Base-by-base conservation (phyloP, 306 rosid species). In the Quercus robur region DNA sequence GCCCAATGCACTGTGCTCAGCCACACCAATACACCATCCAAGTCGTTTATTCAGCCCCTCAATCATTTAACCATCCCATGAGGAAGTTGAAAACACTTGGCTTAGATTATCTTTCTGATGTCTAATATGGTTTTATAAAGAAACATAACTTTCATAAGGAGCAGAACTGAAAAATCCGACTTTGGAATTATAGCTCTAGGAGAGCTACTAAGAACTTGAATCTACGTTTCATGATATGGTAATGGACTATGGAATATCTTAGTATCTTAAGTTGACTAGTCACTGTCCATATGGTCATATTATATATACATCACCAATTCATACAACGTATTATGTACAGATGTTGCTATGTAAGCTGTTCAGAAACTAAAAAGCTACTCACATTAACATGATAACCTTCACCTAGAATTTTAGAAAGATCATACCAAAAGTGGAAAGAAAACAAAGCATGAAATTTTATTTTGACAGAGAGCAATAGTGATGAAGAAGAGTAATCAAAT, bases 401-500 rank as follows among this genome's bases (percentile, higher is more conserved):
- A 70, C 35, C 11, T 38, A 8, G 46, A 7, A 38, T 38, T 38
- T 51, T 28, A 20, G 67, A 56, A 85, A 30, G 70, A 64, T 15
- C 70, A 64, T 28, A 64, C 18, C 5, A 30, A 64, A 26, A 28
- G 70, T 64, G 44, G 44, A 56, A 78, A 55, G 9, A 46, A 44
- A n/a, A 38, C 11, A 15, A 73, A 73, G 49, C 35, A 25, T 35
- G 56, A 26, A 72, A 79, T 71, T 44, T 41, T 8, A 21, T 61
- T 26, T 74, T 21, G 56, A 59, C 3, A 30, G 55, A 68, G n/a
- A 75, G 20, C 20, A 64, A 13, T 54, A 71, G 62, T 49, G 52
- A 67, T 64, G 73, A 70, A 52, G 28, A 49, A 75, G 73, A 70
- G 73, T 51, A 26, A 20, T 1, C 56, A 80, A 68, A 59, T 35